Evolutionary conservation across 2,329 filamentous ascomycete genomes (phyloP), one percentile per base, ranked within the genome.

Genomic region (Harringtonia lauricola): DNA sequence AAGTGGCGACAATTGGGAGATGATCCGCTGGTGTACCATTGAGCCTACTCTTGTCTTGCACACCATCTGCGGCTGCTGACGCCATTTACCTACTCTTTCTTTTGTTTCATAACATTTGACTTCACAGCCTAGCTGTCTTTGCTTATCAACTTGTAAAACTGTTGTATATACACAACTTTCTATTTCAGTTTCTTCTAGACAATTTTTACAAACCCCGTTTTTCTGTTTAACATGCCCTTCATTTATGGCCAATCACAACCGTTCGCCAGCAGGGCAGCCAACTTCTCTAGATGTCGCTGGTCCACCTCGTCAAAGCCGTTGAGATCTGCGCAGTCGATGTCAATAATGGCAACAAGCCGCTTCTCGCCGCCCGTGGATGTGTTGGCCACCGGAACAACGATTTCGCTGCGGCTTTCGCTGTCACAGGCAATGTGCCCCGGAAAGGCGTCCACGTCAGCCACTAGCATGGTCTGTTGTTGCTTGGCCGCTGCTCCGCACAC

Each of bases 361-460:
- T 26, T 22, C 7, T 22, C 29, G n/a, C n/a, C n/a, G n/a, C n/a
- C n/a, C 8, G 8, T 38, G 8, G 34, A 3, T 8, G 2, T 24
- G 17, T 12, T 18, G 7, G 51, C 55, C 6, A 83, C 51, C 24
- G 10, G 86, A 39, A 90, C 85, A 17, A 92, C 86, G 57, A 92
- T 81, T 66, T 92, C 86, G 57, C 85, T 89, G 64, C 68, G 75
- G 54, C 77, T 86, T 45, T 77, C 81, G 4, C 76, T 74, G 59
- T 92, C 86, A 58, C 86, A 90, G 10, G 86, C 84, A 56, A 92
- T 89, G 58, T 90, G 86, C 2, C 83, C 85, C 0, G 83, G 81
- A 55, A 90, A 90, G 41, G 64, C 56, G 36, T 86, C 79, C 8
- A 92, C 84, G 58, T 92, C 79, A 13, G 67, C 63, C 0, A 83